phyloP scores from a whole-genome alignment of 208 protist species.

The Acanthamoeba pearcei region DNA sequence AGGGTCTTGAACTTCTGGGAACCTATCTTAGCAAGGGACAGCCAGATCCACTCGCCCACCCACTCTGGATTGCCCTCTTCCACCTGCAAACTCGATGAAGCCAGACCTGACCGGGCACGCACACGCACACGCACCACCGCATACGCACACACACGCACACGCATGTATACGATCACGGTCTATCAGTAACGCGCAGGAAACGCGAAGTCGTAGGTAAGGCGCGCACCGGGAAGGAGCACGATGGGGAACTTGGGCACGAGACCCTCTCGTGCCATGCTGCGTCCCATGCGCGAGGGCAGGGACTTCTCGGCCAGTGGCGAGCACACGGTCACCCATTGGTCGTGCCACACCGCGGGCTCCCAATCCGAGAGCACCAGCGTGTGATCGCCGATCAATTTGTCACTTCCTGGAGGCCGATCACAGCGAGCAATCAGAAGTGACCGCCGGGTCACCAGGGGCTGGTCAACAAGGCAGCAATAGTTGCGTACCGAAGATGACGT shows the following conservation, averaged over 20 bases:
- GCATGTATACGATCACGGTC: too few relatives aligned
- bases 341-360: background rate
- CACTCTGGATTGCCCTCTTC: conserved; percentile 58
- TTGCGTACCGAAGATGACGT: background rate
- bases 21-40: conserved; percentile 17
- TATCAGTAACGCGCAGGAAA: too few relatives aligned
- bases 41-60: conserved; percentile 65
- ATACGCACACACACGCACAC: too few relatives aligned
- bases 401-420: background rate
- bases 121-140: background rate
- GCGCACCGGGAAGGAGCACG: conserved; percentile 58
- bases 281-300: conserved; percentile 30
- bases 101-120: conserved; percentile 20
- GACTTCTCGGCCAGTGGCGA: background rate
- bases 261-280: conserved; percentile 7
- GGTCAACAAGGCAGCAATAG: background rate
- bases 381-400: conserved; percentile 15
- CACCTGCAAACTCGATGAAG: conserved; percentile 58
- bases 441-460: too few relatives aligned
- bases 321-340: background rate
- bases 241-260: conserved; percentile 46
- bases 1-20: conserved; percentile 57
- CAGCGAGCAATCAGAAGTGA: background rate
- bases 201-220: too few relatives aligned
- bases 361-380: conserved; percentile 25